Base-by-base conservation (phyloP, 139 green algal genomes). In the Chlorella sorokiniana region DNA sequence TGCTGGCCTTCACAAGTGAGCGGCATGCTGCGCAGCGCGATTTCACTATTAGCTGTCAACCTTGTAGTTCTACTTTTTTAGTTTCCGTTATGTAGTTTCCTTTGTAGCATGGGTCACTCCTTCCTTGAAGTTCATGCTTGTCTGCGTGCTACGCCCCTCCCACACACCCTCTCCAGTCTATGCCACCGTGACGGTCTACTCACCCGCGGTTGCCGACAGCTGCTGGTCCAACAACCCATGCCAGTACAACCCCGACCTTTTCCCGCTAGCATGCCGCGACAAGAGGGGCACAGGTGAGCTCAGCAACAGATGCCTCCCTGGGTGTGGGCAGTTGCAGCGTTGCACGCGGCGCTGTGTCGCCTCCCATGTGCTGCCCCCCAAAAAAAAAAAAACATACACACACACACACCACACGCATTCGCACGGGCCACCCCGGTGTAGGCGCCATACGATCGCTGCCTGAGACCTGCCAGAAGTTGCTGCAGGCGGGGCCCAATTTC, bases 151-250 rank as follows among this genome's bases (percentile, higher is more conserved):
- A 82, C 76, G 20, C 44, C 41, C 62, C 0, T 82, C 31, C 54
- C 35, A 7, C 27, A 45, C n/a, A n/a, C n/a, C 31, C 31, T 20
- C 51, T 37, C 42, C 73, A 79, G 73, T 79, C 35, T 79, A 68
- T 18, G 40, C 54, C 52, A 79, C 73, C 0, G 73, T 79, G 8
- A 52, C 52, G 0, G 73, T 79, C 25, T 69, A 69, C 54, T 35
- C 31, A 10, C 38, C 54, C 11, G 51, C 8, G 1, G 35, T 87
- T 0, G 22, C 33, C 23, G 2, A 54, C 3, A 45, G 29, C 29
- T 87, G 83, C 68, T 87, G 68, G 68, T 37, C n/a, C 44, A 79
- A 65, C 45, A 84, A 87, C 69, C 83, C 83, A 27, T 87, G 83
- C 77, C 35, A 69, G 25, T 81, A 37, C 7, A 23, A 45, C n/a